Evolutionary conservation across 495 filamentous ascomycete species (phyloP).

Genomic region (Coniosporium apollinis): DNA sequence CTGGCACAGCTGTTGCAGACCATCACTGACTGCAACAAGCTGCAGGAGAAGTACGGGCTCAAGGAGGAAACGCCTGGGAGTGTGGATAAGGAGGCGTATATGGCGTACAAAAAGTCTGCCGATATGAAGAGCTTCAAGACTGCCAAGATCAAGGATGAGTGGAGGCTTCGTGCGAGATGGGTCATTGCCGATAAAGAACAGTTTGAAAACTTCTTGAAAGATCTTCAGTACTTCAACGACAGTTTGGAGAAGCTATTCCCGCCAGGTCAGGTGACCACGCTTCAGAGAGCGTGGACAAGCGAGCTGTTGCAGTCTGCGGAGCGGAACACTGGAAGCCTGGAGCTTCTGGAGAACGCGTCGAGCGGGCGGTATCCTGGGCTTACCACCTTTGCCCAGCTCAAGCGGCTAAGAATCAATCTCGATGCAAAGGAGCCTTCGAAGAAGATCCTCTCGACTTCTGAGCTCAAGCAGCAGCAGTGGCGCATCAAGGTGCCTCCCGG

Average conservation of each 20-base stretch:
- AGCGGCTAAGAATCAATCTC: conserved; percentile 24
- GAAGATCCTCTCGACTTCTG: conserved; percentile 18
- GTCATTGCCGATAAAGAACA: conserved; percentile 26
- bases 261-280: conserved; percentile 15
- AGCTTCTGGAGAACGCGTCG: conserved; percentile 19
- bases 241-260: conserved; percentile 24
- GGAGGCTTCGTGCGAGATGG: conserved; percentile 21
- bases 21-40: conserved; percentile 23
- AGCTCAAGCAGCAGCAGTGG: conserved; percentile 14
- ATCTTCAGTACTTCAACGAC: conserved; percentile 26
- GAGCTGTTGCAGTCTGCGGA: conserved; percentile 19
- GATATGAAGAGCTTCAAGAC: conserved; percentile 1
- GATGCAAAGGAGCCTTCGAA: conserved; percentile 15
- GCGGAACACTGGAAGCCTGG: conserved; percentile 15
- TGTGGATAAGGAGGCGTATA: conserved; percentile 9
- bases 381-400: conserved; percentile 19
- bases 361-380: conserved; percentile 20
- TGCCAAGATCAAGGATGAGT: conserved; percentile 7
- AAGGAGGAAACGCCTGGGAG: conserved; percentile 12
- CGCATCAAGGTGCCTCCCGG: conserved; percentile 7
- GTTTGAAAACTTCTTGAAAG: conserved; percentile 19
- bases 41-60: conserved; percentile 24
- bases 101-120: conserved; percentile 5
- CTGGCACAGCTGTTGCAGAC: conserved; percentile 19
- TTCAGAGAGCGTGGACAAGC: conserved; percentile 22